phyloP scores from a whole-genome alignment of 345 rosid species.

The Rhodamnia argentea region DNA sequence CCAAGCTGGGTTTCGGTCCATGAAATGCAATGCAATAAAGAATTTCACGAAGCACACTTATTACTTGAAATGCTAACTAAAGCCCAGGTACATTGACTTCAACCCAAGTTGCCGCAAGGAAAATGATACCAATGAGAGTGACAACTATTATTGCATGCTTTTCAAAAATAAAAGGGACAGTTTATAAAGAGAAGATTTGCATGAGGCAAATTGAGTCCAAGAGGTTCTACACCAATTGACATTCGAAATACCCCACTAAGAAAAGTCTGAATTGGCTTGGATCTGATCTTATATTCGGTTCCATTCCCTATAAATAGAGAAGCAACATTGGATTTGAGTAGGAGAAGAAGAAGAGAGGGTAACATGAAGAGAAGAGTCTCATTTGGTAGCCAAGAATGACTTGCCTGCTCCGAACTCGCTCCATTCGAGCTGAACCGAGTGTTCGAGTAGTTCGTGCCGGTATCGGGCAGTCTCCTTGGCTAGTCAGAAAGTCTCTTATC shows the following conservation, averaged over 20 bases:
- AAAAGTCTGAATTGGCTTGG: neutral
- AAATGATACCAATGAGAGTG: neutral
- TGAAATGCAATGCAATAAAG: neutral
- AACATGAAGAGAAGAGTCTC: neutral
- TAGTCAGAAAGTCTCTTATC: neutral
- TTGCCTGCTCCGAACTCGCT: neutral
- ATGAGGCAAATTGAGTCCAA: neutral
- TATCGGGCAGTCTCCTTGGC: neutral
- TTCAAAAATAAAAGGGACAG: neutral
- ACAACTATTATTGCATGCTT: neutral
- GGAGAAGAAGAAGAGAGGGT: neutral
- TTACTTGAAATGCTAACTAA: neutral
- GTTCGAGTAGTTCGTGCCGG: neutral
- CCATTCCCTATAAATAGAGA: neutral
- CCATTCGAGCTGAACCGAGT: neutral
- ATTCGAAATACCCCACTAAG: neutral
- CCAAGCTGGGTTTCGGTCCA: neutral
- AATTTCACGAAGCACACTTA: neutral
- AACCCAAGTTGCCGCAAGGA: neutral
- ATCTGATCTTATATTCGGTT: neutral
- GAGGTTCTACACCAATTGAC: neutral
- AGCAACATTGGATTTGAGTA: neutral
- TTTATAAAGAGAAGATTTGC: neutral
- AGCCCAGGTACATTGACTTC: neutral
- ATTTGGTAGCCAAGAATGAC: slow-evolving; percentile 1